Evolutionary conservation across 2,329 filamentous ascomycete species (phyloP), one percentile per base, ranked within the genome.

Genomic region (Penicillium psychrosexuale): DNA sequence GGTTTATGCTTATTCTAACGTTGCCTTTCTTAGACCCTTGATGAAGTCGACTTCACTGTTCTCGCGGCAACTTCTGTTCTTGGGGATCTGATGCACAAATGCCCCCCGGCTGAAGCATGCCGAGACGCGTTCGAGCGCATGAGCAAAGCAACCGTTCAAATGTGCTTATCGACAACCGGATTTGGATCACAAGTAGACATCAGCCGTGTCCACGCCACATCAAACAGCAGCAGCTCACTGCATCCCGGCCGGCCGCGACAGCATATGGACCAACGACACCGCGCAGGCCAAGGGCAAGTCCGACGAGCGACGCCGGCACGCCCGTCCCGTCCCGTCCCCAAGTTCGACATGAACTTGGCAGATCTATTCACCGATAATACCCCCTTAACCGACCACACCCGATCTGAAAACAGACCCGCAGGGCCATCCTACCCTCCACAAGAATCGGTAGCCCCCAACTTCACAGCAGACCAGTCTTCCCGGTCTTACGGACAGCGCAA

Each of bases 11-110:
- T 24, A 45, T 53, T 31, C 59, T 63, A 33, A 66, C 46, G 2
- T 30, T 7, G 2, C 24, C 5, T 55, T 37, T 17, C n/a, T 46
- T 53, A 82, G 80, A 90, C 88, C 8, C 88, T 96, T 77, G 92
- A 97, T 67, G 93, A 97, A 70, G 91, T 97, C n/a, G 93, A 97
- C 70, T 96, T 96, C 66, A 97, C 93, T 0, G 90, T 97, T 8
- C 80, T 97, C 46, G 91, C 92, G 8, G 93, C 92, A 22, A 97
- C 91, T 46, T 97, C 93, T 1, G 91, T 97, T 8, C 86, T 97
- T 40, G 88, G 86, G 5, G 94, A 97, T 68, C 81, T 97, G 59
- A 92, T 95, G 61, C 90, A 95, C 62, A 96, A 96, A 72, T 97
- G 94, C 64, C 92, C 93, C 0, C 93, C 93, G 0, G 93, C 93